These are phyloP conservation scores for Sequoiadendron giganteum DNA, from an alignment of 75 land plant genomes.

Conservation along the genomic window DNA sequence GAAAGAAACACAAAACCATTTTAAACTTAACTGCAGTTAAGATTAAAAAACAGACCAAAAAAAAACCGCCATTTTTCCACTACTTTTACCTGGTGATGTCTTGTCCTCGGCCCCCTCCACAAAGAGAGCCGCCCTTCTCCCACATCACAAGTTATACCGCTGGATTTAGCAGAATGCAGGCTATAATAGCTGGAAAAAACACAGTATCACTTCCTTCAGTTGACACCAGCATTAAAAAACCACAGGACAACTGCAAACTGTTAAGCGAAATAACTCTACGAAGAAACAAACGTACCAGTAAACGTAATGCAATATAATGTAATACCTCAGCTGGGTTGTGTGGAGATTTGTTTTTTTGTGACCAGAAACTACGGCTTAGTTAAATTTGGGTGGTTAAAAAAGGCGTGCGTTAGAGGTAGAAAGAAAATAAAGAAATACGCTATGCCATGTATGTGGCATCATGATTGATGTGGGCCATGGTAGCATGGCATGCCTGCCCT, in stretches of 20 bases:
- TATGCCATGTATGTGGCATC: background rate
- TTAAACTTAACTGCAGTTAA: background rate
- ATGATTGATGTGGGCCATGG: conserved; percentile 7
- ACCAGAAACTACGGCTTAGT: background rate
- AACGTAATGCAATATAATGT: background rate
- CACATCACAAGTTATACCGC: conserved; percentile 7
- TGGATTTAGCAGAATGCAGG: background rate
- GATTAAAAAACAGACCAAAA: background rate
- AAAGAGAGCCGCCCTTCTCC: conserved; percentile 17
- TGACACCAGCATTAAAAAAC: background rate
- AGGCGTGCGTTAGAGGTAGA: conserved; percentile 6
- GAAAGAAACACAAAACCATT: background rate
- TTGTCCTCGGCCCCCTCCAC: conserved; percentile 4
- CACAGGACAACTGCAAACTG: background rate
- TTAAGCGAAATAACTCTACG: conserved; percentile 1
- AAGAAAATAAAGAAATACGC: background rate
- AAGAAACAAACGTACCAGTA: background rate
- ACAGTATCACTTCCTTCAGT: conserved; percentile 8
- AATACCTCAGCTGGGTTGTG: background rate
- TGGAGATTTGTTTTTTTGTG: background rate
- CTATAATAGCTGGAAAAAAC: background rate
- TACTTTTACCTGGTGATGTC: background rate
- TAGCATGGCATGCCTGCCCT: background rate
- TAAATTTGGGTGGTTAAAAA: background rate
- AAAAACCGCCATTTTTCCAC: background rate